Evolutionary conservation across 768 basidiomycete species (phyloP).

Genomic region (Glaciozyma antarctica): DNA sequence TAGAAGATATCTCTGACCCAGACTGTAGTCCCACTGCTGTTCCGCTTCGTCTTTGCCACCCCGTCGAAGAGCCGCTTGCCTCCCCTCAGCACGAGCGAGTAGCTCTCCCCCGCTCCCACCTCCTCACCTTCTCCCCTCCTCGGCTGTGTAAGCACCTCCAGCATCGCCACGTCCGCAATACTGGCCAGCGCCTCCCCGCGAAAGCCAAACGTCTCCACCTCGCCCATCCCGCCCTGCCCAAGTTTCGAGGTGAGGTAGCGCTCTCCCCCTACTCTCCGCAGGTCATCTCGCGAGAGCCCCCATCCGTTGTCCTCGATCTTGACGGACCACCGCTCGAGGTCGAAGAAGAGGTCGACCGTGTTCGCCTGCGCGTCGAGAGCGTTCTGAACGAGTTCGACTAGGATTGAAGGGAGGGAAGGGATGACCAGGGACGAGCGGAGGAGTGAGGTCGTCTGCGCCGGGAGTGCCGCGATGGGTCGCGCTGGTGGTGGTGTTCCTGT

Average conservation of each 20-base stretch:
- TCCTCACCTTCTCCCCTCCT: slow-evolving; percentile 40
- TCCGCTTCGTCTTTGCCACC: not conserved
- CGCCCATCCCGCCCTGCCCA: not conserved
- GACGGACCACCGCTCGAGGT: slow-evolving; percentile 68
- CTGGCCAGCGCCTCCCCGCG: slow-evolving; percentile 59
- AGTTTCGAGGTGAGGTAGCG: slow-evolving; percentile 49
- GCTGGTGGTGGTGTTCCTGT: too few relatives aligned
- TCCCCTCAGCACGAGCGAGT: slow-evolving; percentile 56
- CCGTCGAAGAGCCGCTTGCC: slow-evolving; percentile 11
- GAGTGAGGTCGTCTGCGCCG: slow-evolving; percentile 52
- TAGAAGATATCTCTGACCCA: slow-evolving; percentile 82
- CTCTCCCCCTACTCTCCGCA: slow-evolving; percentile 50
- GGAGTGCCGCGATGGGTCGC: slow-evolving; percentile 42
- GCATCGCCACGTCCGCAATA: slow-evolving; percentile 61
- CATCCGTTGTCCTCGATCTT: slow-evolving; percentile 77
- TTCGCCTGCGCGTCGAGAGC: slow-evolving; percentile 69
- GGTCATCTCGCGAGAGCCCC: slow-evolving; percentile 58
- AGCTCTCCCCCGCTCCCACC: slow-evolving; percentile 44
- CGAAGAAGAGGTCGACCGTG: slow-evolving; percentile 60
- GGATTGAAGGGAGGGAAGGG: slow-evolving; percentile 66
- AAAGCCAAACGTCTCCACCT: slow-evolving; percentile 13
- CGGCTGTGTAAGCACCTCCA: slow-evolving; percentile 77
- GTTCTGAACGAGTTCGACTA: slow-evolving; percentile 83
- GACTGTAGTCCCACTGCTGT: slow-evolving; percentile 60
- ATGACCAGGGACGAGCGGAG: slow-evolving; percentile 77